Evolutionary conservation across 2,329 filamentous ascomycete genomes (phyloP).

Genomic region (Coniella lustricola): DNA sequence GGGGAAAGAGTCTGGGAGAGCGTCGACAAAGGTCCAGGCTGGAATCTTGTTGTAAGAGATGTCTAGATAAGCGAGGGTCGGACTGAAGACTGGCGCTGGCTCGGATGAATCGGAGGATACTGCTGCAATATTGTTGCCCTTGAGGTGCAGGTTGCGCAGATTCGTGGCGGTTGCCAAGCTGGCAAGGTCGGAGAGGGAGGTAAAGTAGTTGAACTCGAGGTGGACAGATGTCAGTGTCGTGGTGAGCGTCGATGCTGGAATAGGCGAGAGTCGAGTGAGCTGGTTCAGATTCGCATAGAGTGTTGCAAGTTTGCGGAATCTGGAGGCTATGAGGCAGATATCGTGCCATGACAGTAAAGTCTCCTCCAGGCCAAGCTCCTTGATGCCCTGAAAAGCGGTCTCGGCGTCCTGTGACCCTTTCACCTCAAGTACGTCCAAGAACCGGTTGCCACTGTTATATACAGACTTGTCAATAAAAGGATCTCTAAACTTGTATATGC

Average conservation of each 20-base stretch:
- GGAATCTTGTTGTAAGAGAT: slow-evolving; percentile 64
- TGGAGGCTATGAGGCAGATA: slow-evolving; percentile 45
- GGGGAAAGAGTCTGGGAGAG: slow-evolving; percentile 61
- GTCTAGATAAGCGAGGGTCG: slow-evolving; percentile 57
- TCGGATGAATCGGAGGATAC: slow-evolving; percentile 26
- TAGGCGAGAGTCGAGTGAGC: slow-evolving; percentile 39
- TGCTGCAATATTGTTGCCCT: slow-evolving; percentile 63
- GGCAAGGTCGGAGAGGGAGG: slow-evolving; percentile 48
- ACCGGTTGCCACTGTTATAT: slow-evolving; percentile 62
- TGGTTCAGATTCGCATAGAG: slow-evolving; percentile 53
- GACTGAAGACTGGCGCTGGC: slow-evolving; percentile 41
- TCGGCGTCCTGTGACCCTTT: slow-evolving; percentile 28
- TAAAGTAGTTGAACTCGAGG: slow-evolving; percentile 67
- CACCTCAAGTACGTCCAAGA: slow-evolving; percentile 41
- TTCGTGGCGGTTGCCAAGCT: slow-evolving; percentile 43
- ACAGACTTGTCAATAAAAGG: slow-evolving; percentile 14
- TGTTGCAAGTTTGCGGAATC: slow-evolving; percentile 45
- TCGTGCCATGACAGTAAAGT: slow-evolving; percentile 61
- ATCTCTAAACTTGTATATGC: no score
- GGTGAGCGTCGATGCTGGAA: slow-evolving; percentile 35
- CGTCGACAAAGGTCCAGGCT: slow-evolving; percentile 68
- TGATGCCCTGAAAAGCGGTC: slow-evolving; percentile 42
- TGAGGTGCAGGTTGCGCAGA: slow-evolving; percentile 60
- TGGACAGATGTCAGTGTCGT: slow-evolving; percentile 54
- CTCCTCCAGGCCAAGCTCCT: slow-evolving; percentile 59